Percentiles rank a stretch among this genome's conserved stretches.
phyloP scores from a whole-genome alignment of 805 yeast genomes.

The Wickerhamomyces pijperi region DNA sequence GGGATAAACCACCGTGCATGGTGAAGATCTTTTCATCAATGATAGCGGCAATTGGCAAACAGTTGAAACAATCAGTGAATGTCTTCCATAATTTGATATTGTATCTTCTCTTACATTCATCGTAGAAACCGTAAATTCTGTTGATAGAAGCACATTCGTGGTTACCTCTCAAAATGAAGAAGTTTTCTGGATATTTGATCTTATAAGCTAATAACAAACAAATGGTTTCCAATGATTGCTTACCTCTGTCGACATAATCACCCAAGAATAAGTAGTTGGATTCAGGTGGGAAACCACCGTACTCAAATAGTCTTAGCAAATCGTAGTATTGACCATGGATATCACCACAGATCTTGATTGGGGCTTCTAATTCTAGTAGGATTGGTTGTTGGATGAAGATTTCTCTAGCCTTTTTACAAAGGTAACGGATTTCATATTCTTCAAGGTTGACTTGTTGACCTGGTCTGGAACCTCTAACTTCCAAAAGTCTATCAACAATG shows the following conservation, averaged over 20 bases:
- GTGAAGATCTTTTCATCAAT: slow-evolving; percentile 96
- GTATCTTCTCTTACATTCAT: slow-evolving; percentile 96
- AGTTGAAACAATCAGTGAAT: slow-evolving; percentile 95
- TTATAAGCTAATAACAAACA: slow-evolving; percentile 90
- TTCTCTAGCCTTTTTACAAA: slow-evolving; percentile 96
- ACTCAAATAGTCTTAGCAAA: slow-evolving; percentile 86
- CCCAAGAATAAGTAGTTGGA: slow-evolving; percentile 93
- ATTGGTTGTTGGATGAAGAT: slow-evolving; percentile 97
- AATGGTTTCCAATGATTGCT: slow-evolving; percentile 92
- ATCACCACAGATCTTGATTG: slow-evolving; percentile 92
- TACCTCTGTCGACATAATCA: slow-evolving; percentile 98
- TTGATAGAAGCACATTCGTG: slow-evolving; percentile 98
- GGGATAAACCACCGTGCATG: slow-evolving; percentile 98
- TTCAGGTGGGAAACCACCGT: slow-evolving; percentile 99
- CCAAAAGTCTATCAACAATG: slow-evolving; percentile 90
- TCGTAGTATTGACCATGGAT: slow-evolving; percentile 98
- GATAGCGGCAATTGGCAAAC: slow-evolving; percentile 96
- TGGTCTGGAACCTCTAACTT: slow-evolving; percentile 97
- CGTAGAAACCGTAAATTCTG: slow-evolving; percentile 96
- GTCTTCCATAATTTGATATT: slow-evolving; percentile 98
- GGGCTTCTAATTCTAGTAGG: slow-evolving; percentile 90
- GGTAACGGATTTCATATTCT: slow-evolving; percentile 88
- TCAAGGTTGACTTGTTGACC: slow-evolving; percentile 92
- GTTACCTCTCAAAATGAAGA: slow-evolving; percentile 92
- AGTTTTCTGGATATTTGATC: slow-evolving; percentile 96